Evolutionary conservation across 2,329 filamentous ascomycete species (phyloP).

Genomic region (Metarhizium robertsii): DNA sequence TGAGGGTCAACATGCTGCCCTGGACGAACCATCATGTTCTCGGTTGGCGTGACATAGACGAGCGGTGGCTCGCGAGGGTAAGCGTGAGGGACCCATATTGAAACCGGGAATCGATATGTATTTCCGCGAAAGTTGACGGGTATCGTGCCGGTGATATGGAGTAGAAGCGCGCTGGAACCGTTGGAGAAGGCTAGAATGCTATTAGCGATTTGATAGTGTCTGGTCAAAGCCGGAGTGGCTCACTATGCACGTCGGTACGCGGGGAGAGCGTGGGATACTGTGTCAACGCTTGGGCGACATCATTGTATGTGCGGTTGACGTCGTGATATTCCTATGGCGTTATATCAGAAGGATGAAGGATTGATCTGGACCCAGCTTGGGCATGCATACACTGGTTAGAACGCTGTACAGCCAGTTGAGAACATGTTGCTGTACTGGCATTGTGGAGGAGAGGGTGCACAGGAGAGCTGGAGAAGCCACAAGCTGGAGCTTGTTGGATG

Average conservation of each 20-base stretch:
- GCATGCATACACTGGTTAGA: conserved; percentile 56
- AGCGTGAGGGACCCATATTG: conserved; percentile 84
- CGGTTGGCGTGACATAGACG: conserved; percentile 79
- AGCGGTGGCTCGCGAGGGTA: conserved; percentile 84
- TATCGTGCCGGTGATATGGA: conserved; percentile 78
- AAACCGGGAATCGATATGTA: conserved; percentile 83
- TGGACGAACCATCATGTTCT: conserved; percentile 80
- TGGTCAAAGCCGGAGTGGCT: conserved; percentile 18
- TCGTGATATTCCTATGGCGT: conserved; percentile 74
- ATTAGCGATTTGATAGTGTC: conserved; percentile 1
- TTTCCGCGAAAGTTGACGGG: conserved; percentile 86
- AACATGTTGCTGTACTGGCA: conserved; percentile 78
- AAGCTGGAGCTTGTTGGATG: not conserved
- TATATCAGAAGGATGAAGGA: conserved; percentile 3
- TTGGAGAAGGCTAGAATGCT: conserved; percentile 66
- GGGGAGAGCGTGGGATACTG: conserved; percentile 73
- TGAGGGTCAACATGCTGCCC: conserved; percentile 94
- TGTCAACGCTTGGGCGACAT: conserved; percentile 74
- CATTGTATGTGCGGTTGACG: conserved; percentile 85
- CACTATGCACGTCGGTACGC: conserved; percentile 93
- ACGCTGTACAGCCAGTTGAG: conserved; percentile 95
- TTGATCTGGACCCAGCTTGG: conserved; percentile 5
- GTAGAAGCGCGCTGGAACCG: conserved; percentile 75
- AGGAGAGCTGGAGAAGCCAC: not conserved
- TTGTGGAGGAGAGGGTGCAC: conserved; percentile 21